Base-by-base conservation (phyloP, 2,329 filamentous ascomycete species). In the Hypoxylon sp. region DNA sequence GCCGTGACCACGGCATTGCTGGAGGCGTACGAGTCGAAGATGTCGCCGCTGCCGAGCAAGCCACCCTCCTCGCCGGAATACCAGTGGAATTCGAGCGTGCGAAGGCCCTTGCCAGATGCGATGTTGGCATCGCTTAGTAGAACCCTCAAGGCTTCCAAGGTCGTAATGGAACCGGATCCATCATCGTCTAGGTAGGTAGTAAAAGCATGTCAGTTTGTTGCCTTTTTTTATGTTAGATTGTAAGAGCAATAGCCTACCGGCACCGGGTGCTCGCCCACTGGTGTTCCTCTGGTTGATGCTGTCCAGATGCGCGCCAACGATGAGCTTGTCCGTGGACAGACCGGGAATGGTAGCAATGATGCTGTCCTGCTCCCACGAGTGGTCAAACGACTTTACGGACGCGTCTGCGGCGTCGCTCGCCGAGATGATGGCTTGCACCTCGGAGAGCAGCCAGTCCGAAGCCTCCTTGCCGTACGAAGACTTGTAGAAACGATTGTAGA, bases 61-160 rank as follows among this genome's bases (percentile, higher is more conserved):
- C 90, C 90, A 6, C 86, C 88, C 67, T 94, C 90, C 63, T 94
- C 90, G 1, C 88, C 90, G 3, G 85, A 87, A 71, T 92, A 93
- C 89, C 89, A 94, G 69, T 93, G 89, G 69, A 93, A 93, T 72
- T 94, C 90, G 51, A 94, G 72, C 0, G 88, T 91, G 69, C 93
- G 91, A 55, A 81, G 73, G 5, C 80, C 83, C 51, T 82, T 78
- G 25, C 87, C 88, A 12, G 78, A 74, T 3, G 82, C 73, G 46
- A 92, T 78, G 30, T 82, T 78, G 6, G 83, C 73, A 25, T 86
- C 83, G 49, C 80, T 79, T 41, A 91, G 76, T 8, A 93, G 77
- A 32, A 89, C 87, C 8, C 88, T 81, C 54, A 94, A 75, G 2
- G 88, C 86, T 67, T 94, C 90, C 1, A 94, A 80, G 44, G 90